Conservation (phyloP, 345 rosid genomes). For the Populus alba region DNA sequence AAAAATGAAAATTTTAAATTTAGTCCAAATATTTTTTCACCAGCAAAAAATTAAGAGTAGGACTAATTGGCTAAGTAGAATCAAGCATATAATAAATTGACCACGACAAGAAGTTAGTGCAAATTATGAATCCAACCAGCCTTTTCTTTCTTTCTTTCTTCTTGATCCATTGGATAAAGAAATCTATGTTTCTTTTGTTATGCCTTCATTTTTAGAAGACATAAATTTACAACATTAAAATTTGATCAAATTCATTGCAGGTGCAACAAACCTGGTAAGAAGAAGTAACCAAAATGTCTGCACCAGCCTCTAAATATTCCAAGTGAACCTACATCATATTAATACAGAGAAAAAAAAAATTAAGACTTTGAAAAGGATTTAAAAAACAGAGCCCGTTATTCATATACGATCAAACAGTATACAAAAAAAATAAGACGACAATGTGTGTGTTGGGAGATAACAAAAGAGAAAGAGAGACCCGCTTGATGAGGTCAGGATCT, state of each 20-base stretch:
- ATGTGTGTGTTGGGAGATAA: background rate
- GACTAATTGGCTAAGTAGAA: background rate
- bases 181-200: background rate
- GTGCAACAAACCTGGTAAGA: constrained; percentile 70
- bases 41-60: background rate
- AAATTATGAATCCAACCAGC: too few species aligned
- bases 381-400: background rate
- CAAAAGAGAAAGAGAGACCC: constrained; percentile 28
- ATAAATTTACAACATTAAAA: background rate
- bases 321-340: constrained; percentile 59
- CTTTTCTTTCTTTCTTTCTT: too few species aligned
- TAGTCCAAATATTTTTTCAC: background rate
- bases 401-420: too few species aligned
- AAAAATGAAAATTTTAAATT: background rate
- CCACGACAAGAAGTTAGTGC: too few species aligned
- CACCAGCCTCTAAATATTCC: constrained; percentile 93
- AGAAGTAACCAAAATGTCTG: constrained; percentile 80
- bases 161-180: too few species aligned
- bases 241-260: background rate
- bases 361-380: background rate
- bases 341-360: background rate
- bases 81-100: too few species aligned
- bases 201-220: background rate
- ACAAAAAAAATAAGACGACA: too few species aligned
- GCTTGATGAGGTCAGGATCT: constrained; percentile 64